Evolutionary conservation across 2,329 filamentous ascomycete genomes (phyloP).

Genomic region (Nemania sp.): DNA sequence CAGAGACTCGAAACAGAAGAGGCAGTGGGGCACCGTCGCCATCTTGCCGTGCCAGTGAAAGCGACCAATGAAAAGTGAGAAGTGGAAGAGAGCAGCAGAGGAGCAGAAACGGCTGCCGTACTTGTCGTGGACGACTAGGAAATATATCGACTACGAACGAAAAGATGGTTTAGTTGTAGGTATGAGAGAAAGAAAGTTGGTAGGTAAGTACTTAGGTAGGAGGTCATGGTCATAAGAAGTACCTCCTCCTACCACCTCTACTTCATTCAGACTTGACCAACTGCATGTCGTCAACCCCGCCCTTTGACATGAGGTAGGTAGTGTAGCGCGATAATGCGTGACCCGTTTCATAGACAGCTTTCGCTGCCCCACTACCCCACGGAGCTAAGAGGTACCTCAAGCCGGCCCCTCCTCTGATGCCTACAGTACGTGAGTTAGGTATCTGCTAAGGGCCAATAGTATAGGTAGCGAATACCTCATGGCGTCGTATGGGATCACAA

Average conservation of each 20-base stretch:
- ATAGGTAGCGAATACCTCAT: too few species aligned
- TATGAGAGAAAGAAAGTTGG: too few species aligned
- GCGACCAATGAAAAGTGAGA: neutral
- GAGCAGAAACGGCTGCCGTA: neutral
- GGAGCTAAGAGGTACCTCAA: too few species aligned
- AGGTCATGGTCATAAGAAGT: too few species aligned
- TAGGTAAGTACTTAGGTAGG: too few species aligned
- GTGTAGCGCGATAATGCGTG: neutral
- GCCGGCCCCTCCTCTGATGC: too few species aligned
- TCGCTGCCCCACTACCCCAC: too few species aligned
- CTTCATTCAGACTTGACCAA: too few species aligned
- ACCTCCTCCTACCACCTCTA: too few species aligned
- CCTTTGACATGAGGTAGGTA: neutral
- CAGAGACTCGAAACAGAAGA: constrained; percentile 90
- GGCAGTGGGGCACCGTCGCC: constrained; percentile 81
- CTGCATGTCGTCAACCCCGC: neutral
- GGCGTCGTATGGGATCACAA: too few species aligned
- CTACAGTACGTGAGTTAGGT: neutral
- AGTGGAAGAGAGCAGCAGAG: neutral
- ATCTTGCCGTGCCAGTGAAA: constrained; percentile 52
- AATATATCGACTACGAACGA: neutral
- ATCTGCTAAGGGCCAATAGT: too few species aligned
- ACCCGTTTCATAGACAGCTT: neutral
- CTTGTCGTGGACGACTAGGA: neutral
- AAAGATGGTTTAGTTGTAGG: too few species aligned